phyloP scores from a whole-genome alignment of 2,329 filamentous ascomycete genomes.

The Monosporascus sp. region DNA sequence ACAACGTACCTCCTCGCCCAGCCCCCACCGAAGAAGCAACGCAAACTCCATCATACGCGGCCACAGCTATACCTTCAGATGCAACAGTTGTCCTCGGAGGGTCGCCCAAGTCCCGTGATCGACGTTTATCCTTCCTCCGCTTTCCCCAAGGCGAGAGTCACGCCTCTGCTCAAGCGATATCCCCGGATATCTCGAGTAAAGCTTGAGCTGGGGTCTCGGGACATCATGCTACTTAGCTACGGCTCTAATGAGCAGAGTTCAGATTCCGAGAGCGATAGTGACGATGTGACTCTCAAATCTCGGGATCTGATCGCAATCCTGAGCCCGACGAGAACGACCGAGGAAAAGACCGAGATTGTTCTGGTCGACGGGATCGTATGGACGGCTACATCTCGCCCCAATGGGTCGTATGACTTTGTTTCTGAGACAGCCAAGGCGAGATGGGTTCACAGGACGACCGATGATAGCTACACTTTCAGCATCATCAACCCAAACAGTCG shows the following conservation, averaged over 20 bases:
- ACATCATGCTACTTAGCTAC: conserved; percentile 67
- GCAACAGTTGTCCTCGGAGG: conserved; percentile 57
- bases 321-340: conserved; percentile 52
- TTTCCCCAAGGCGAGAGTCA: conserved; percentile 51
- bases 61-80: conserved; percentile 65
- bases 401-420: conserved; percentile 63
- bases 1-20: conserved; percentile 65
- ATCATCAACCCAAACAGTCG: conserved; percentile 65
- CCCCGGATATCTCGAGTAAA: conserved; percentile 60
- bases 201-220: conserved; percentile 60
- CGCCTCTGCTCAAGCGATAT: conserved; percentile 55
- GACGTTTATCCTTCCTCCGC: conserved; percentile 69
- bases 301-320: conserved; percentile 63
- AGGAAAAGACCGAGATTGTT: conserved; percentile 59
- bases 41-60: conserved; percentile 63
- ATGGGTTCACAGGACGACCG: conserved; percentile 58
- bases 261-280: conserved; percentile 27
- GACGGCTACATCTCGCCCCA: conserved; percentile 46
- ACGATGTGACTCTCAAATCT: conserved; percentile 37
- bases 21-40: conserved; percentile 54
- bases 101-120: conserved; percentile 61
- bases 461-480: conserved; percentile 68
- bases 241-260: conserved; percentile 49
- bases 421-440: conserved; percentile 55
- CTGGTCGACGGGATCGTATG: conserved; percentile 59